Conservation (phyloP, 352 stramenopile genomes). For the Globisporangium ultimum region DNA sequence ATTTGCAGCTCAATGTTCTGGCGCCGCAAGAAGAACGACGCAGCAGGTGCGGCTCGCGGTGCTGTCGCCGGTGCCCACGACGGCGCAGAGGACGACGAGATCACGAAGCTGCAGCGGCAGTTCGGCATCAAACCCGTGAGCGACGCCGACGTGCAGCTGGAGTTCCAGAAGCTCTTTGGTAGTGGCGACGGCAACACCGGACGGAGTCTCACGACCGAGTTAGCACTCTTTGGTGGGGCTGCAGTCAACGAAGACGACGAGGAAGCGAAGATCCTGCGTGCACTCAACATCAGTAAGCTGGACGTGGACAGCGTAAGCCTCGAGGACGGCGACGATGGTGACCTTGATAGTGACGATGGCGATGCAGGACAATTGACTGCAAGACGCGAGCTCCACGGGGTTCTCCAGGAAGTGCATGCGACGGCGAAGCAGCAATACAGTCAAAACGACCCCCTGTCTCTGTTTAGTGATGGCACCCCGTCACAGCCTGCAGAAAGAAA, state of each 20-base stretch:
- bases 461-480: background rate
- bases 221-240: conserved; percentile 31
- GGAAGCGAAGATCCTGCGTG: conserved; percentile 54
- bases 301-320: conserved; percentile 24
- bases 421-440: conserved; percentile 27
- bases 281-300: conserved; percentile 33
- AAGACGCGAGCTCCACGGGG: conserved; percentile 29
- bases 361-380: conserved; percentile 10
- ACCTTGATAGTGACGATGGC: conserved; percentile 15
- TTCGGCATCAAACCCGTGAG: conserved; percentile 72
- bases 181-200: conserved; percentile 7
- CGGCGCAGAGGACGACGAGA: conserved; percentile 27
- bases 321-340: conserved; percentile 14
- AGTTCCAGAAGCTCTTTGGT: conserved; percentile 57
- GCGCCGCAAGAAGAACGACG: conserved; percentile 35
- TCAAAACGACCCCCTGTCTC: conserved; percentile 9
- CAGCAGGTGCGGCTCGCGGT: conserved; percentile 2
- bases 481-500: background rate
- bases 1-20: conserved; percentile 45
- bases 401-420: conserved; percentile 33
- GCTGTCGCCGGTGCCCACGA: background rate
- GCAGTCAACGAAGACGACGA: conserved; percentile 40
- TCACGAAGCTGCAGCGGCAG: conserved; percentile 64
- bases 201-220: conserved; percentile 48
- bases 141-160: conserved; percentile 65